Base-by-base conservation (phyloP, 2,329 filamentous ascomycete genomes). In the Xylaria arbuscula region DNA sequence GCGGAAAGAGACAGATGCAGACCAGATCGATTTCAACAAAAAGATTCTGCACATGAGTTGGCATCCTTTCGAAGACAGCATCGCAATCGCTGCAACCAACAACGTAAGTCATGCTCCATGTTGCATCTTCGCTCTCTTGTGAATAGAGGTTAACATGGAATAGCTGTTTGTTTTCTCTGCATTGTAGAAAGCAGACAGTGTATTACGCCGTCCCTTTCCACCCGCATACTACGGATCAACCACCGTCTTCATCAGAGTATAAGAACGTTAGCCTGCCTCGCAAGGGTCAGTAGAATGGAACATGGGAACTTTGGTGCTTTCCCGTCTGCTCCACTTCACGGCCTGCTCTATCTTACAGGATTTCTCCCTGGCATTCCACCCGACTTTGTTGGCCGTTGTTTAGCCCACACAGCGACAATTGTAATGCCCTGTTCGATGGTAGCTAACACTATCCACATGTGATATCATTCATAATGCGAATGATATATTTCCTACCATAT, bases 41-140 rank as follows among this genome's bases (percentile, higher is more conserved):
- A 99, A 99, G 89, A 99, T 99, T 77, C 81, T 99, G 79, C 96
- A 99, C 81, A 99, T 99, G 96, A 98, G 95, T 84, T 99, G 96
- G 96, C 96, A 99, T 89, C 96, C 96, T 57, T 98, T 97, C 77
- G 96, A 99, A 83, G 95, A 99, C 84, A 98, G 95, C 84, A 99
- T 99, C 83, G 96, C 96, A 66, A 99, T 99, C 85, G 96, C 96
- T 75, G 96, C 96, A 69, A 99, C 96, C 72, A 99, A 99, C 87
- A 99, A 99, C 83, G 96, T 98, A 84, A 92, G 95, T 86, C 17
- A 40, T 28, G 10, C 10, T 36, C 9, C 13, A 40, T 51, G 2
- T 51, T 60, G 28, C 17, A 65, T 32, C 45, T 42, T 13, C 45
- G 28, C 24, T 19, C 10, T 32, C 36, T 9, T 13, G 54, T 38